Evolutionary conservation across 495 filamentous ascomycete species (phyloP).

Genomic region (Aspergillus olivimuriae): DNA sequence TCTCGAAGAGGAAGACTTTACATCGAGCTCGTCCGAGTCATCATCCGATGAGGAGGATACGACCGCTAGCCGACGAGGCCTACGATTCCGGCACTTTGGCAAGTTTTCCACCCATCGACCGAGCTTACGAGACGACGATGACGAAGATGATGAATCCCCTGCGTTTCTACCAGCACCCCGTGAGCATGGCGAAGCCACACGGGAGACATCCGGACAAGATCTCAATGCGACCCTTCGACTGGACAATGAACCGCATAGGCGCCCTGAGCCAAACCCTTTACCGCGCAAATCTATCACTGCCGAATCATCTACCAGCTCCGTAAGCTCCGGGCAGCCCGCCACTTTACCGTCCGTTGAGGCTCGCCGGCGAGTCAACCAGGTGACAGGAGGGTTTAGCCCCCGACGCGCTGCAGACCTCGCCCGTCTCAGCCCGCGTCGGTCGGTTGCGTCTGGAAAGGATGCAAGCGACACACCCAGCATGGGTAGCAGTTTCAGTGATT

Average conservation of each 20-base stretch:
- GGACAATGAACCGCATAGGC: slow-evolving; percentile 33
- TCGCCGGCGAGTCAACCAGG: slow-evolving; percentile 14
- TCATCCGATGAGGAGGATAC: slow-evolving; percentile 54
- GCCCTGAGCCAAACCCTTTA: slow-evolving; percentile 20
- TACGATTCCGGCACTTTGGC: slow-evolving; percentile 31
- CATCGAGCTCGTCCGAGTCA: slow-evolving; percentile 39
- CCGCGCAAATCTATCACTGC: slow-evolving; percentile 42
- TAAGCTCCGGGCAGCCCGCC: slow-evolving; percentile 35
- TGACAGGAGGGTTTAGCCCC: slow-evolving; percentile 37
- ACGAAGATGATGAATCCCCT: slow-evolving; percentile 51
- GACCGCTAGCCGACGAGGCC: slow-evolving; percentile 22
- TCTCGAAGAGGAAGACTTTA: slow-evolving; percentile 28
- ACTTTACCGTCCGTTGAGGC: slow-evolving; percentile 14
- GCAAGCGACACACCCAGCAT: slow-evolving; percentile 90
- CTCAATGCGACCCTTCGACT: slow-evolving; percentile 55
- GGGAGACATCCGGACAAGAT: slow-evolving; percentile 38
- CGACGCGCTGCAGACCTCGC: slow-evolving; percentile 51
- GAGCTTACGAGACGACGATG: slow-evolving; percentile 32
- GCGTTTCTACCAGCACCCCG: slow-evolving; percentile 66
- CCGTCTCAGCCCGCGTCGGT: slow-evolving; percentile 50
- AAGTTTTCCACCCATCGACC: slow-evolving; percentile 33
- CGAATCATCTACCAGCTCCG: slow-evolving; percentile 58
- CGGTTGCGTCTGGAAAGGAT: slow-evolving; percentile 49
- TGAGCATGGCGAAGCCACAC: slow-evolving; percentile 17
- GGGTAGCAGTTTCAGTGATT: slow-evolving; percentile 95